Evolutionary conservation across 768 basidiomycete species (phyloP), one percentile per base, ranked within the genome.

Genomic region (Heimioporus sp.): DNA sequence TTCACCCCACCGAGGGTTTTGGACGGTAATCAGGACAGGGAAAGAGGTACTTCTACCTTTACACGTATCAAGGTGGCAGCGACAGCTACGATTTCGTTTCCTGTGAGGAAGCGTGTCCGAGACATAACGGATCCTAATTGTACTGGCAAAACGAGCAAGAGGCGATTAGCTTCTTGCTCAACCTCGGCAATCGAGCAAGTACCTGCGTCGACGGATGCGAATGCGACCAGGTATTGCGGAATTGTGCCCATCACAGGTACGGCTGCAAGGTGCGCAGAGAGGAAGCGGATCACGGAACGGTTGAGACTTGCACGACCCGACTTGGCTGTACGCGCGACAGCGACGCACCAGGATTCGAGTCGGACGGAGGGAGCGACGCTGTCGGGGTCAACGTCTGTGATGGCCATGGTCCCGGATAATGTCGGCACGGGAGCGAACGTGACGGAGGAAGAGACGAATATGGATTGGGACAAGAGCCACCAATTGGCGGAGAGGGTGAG

Each of bases 261-360:
- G 4, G 61, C 51, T 21, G 53, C 53, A 35, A 61, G 62, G 15
- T 60, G 57, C 13, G 52, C 55, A 0, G 51, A 53, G 39, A 62
- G 64, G 36, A 55, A 51, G 20, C 54, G 48, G 32, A 64, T 62
- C 37, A 74, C 73, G 1, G 73, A 77, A 35, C 74, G 72, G 32
- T 64, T 82, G 15, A 71, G 73, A 5, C 60, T 58, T 13, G 77
- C 76, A 11, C 72, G 74, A 24, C 81, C 80, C 3, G 72, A 76
- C 48, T 68, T 73, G 9, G 72, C 75, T 2, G 60, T 61, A 8
- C 58, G 68, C 3, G 42, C 43, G 6, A 70, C 65, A 46, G 58
- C 65, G 10, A 65, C 66, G 43, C 50, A 64, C 13, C 38, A 60
- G 17, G 63, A 55, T 15, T 16, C 17, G 49, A 57, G 10, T 44